Base-by-base conservation (phyloP, 73 alveolate genomes). In the Paramecium bursaria region DNA sequence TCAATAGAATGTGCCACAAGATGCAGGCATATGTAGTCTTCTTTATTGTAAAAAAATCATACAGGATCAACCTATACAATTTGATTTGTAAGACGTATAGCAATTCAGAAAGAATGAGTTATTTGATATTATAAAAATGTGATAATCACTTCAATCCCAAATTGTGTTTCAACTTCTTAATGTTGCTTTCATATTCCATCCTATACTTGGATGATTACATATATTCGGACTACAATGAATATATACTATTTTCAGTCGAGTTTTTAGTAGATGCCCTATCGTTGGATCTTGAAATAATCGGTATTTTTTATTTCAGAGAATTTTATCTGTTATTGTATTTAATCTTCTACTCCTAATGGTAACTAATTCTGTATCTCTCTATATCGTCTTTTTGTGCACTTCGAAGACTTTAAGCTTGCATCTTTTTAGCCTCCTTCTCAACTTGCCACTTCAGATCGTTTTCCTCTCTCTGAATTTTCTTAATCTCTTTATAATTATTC, bases 351-450 rank as follows among this genome's bases (percentile, higher is more conserved):
- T 57, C 76, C 1, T 27, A 30, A 30, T 29, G 10, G 30, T 30
- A 57, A 11, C 49, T 27, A 10, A 27, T 11, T 10, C 33, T 57
- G 33, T 57, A 57, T 57, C 76, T 26, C 27, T 57, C 33, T 21
- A 57, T 57, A 30, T 57, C 50, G 33, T 57, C 76, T 57, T 57
- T 15, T 23, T 30, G 27, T 11, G 27, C 27, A 57, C 33, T 57
- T 1, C 27, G 51, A 1, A 27, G 21, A 14, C 33, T 30, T 30
- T 57, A 30, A n/a, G 27, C 76, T 14, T 14, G 27, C 13, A 57
- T 57, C 15, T 50, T 57, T 57, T 57, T 57, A 11, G 51, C 33
- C 15, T 57, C 76, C 33, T 50, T 57, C 33, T 57, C 76, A 30
- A 57, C 33, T 57, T 57, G 29, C 76, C 76, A 57, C 33, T 57